Evolutionary conservation across 441 rosid genomes (phyloP).

Genomic region (Bruguiera hainesii): DNA sequence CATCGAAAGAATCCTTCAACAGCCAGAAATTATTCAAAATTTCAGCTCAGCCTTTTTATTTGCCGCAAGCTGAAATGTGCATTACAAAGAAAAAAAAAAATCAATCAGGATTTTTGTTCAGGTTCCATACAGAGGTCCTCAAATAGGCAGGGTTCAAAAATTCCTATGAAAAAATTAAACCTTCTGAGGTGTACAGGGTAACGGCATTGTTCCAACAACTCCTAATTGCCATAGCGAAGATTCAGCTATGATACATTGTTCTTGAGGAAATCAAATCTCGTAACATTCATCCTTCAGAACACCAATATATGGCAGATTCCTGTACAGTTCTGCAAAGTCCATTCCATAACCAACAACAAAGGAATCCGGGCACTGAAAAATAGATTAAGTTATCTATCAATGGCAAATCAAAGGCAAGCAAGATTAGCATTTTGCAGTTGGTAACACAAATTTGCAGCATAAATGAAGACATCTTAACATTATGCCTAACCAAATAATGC

Average conservation of each 20-base stretch:
- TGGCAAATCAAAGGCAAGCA: background rate
- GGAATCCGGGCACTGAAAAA: conserved; percentile 76
- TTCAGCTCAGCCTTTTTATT: too few relatives aligned
- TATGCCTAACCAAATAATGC: too few relatives aligned
- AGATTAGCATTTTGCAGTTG: background rate
- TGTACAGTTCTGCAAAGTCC: conserved; percentile 85
- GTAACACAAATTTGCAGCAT: too few relatives aligned
- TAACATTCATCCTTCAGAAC: conserved; percentile 70
- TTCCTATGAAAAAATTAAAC: too few relatives aligned
- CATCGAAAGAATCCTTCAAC: too few relatives aligned
- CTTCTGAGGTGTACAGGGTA: background rate
- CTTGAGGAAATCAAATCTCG: conserved; percentile 19
- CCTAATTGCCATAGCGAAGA: background rate
- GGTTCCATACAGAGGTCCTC: too few relatives aligned
- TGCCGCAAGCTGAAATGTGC: too few relatives aligned
- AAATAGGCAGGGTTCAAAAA: too few relatives aligned
- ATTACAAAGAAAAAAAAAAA: too few relatives aligned
- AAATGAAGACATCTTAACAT: too few relatives aligned
- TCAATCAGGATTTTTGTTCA: too few relatives aligned
- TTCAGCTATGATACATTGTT: background rate
- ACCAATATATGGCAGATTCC: conserved; percentile 90
- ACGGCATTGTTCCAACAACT: background rate
- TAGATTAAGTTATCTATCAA: conserved; percentile 5
- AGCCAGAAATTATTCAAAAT: too few relatives aligned
- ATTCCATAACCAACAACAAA: conserved; percentile 92